phyloP scores from a whole-genome alignment of 306 rosid species.

The Heteromeles arbutifolia region DNA sequence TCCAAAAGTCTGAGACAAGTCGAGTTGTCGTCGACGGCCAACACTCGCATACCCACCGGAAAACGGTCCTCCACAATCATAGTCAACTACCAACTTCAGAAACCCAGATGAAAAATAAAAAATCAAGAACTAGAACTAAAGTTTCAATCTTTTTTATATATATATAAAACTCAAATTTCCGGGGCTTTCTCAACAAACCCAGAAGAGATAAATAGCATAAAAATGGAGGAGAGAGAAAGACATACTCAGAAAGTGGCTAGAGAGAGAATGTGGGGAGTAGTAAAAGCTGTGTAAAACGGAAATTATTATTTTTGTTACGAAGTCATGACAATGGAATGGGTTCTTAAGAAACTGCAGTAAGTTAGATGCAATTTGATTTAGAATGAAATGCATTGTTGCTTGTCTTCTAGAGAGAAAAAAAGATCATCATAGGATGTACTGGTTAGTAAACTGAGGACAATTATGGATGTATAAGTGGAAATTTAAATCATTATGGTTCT shows the following conservation, averaged over 20 bases:
- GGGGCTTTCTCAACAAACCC: slow-evolving; percentile 18
- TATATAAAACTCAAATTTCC: slow-evolving; percentile 8
- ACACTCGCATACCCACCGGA: slow-evolving; percentile 84
- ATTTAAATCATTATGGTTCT: not conserved
- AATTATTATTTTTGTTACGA: too few species aligned
- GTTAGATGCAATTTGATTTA: not conserved
- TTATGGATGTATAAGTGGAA: not conserved
- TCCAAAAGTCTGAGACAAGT: slow-evolving; percentile 63
- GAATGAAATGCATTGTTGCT: not conserved
- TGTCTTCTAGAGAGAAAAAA: not conserved
- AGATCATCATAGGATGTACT: not conserved
- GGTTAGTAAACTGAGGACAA: not conserved
- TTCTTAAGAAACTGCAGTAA: not conserved
- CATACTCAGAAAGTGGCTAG: not conserved
- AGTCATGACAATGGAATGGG: too few species aligned
- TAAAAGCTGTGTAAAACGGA: slow-evolving; percentile 41
- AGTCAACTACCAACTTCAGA: slow-evolving; percentile 12
- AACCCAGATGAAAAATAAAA: slow-evolving; percentile 26
- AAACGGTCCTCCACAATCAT: slow-evolving; percentile 54
- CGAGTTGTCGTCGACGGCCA: slow-evolving; percentile 77
- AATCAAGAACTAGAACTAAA: slow-evolving; percentile 18
- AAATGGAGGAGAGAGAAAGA: not conserved
- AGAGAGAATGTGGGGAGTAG: slow-evolving; percentile 22
- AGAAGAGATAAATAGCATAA: slow-evolving; percentile 4
- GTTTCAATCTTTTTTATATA: not conserved